Percentiles rank a stretch among this genome's conserved stretches.
Conservation (phyloP, 257 asterid genomes). For the Mitragyna speciosa region DNA sequence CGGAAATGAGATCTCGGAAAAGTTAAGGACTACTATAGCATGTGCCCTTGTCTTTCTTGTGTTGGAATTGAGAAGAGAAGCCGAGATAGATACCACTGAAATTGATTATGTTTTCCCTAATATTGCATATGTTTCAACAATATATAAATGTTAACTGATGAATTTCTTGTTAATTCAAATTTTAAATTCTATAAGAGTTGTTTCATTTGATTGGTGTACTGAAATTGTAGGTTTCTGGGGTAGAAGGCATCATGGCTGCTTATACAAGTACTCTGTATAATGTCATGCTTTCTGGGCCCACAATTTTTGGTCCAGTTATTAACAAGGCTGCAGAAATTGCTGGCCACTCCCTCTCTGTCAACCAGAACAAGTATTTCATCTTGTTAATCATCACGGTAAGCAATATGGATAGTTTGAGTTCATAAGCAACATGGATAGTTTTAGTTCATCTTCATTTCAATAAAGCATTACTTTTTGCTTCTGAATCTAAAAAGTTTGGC, state of each 20-base stretch:
- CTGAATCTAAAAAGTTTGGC: not conserved
- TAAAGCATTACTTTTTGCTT: not conserved
- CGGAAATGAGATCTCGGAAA: not conserved
- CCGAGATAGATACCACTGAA: not conserved
- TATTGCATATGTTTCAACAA: not conserved
- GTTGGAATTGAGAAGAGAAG: not conserved
- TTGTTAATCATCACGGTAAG: slow-evolving; percentile 70
- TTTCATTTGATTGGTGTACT: not conserved
- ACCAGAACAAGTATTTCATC: slow-evolving; percentile 59
- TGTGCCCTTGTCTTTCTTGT: not conserved
- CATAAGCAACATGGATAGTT: slow-evolving; percentile 9
- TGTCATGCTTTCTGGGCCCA: slow-evolving; percentile 67
- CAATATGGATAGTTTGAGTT: not conserved
- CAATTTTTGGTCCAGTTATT: slow-evolving; percentile 76
- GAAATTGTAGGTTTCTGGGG: slow-evolving; percentile 57
- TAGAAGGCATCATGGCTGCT: slow-evolving; percentile 75
- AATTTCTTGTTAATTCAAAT: not conserved
- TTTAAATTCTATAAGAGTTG: not conserved
- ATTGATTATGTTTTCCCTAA: not conserved
- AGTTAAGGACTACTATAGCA: not conserved
- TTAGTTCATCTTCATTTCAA: no score
- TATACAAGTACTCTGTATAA: slow-evolving; percentile 64
- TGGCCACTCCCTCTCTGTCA: slow-evolving; percentile 42
- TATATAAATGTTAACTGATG: not conserved
- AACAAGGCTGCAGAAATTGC: slow-evolving; percentile 75